phyloP scores from a whole-genome alignment of 2,329 filamentous ascomycete genomes.

The Phoma sp. region DNA sequence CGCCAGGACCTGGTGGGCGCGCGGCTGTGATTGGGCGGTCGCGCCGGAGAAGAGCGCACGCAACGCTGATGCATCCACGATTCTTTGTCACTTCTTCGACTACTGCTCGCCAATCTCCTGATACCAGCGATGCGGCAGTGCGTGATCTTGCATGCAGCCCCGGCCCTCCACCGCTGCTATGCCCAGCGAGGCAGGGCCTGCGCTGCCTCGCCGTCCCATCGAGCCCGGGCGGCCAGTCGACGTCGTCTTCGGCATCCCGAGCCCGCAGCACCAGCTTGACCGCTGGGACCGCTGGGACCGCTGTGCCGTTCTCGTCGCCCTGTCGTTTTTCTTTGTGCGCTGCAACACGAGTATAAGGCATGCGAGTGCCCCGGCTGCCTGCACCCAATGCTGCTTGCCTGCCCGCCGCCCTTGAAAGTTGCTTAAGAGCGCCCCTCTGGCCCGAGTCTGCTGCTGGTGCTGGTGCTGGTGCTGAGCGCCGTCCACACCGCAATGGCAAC shows the following conservation, averaged over 20 bases:
- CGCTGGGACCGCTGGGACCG: constrained; percentile 5
- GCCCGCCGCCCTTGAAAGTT: neutral
- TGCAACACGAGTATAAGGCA: constrained; percentile 11
- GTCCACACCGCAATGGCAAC: neutral
- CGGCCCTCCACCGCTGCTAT: no score
- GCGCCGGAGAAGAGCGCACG: no score
- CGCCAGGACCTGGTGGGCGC: no score
- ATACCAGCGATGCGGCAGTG: no score
- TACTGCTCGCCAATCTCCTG: no score
- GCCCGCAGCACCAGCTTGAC: neutral
- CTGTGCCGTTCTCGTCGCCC: constrained; percentile 11
- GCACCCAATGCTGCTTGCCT: neutral
- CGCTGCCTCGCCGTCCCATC: neutral
- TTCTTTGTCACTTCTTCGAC: no score
- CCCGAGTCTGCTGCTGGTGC: no score
- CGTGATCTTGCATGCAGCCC: no score
- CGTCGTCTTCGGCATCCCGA: constrained; percentile 22
- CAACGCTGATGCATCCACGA: no score
- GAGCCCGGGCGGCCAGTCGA: no score
- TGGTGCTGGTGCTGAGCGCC: neutral
- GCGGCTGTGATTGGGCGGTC: no score
- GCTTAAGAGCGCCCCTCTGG: neutral
- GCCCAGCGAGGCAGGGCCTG: neutral
- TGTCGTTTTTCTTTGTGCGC: constrained; percentile 23
- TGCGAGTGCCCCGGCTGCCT: neutral